Base-by-base conservation (phyloP, 1,284 basidiomycete genomes). In the Apiotrichum sp. region DNA sequence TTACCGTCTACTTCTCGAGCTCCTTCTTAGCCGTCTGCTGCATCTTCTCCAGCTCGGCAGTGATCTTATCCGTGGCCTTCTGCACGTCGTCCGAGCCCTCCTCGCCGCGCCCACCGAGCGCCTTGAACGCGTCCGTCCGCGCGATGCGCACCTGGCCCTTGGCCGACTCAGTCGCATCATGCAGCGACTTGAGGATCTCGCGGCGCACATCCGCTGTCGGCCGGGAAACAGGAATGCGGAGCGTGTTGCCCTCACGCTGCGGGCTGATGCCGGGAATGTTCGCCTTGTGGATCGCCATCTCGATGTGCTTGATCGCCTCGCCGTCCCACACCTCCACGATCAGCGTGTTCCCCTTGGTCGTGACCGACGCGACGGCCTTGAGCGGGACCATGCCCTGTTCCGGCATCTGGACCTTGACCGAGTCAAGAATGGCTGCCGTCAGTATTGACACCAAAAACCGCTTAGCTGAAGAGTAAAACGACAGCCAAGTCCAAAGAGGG, bases 191-290 rank as follows among this genome's bases (percentile, higher is more conserved):
- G 14, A 71, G 51, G 36, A 77, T 70, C 35, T 67, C 64, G 5
- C 58, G 50, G 13, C 75, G 68, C 51, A 69, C 65, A 22, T 72
- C 72, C 31, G 62, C 64, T 4, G 71, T 73, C 2, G 74, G 74
- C 44, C 70, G 70, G 35, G 61, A 54, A 7, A 77, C 63, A 2
- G 75, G 75, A 13, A 75, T 71, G 32, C 69, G 46, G 35, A 62
- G 71, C 3, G 64, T 63, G 14, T 57, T 63, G 1, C 63, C 66
- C 35, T 67, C 65, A 29, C 68, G 63, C 56, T 68, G 67, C 4
- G 74, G 73, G 29, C 65, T 67, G 47, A 77, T 64, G 11, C 75
- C 75, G 1, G 75, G 75, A 4, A 77, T 61, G 57, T 77, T 77
- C 45, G 75, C 71, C 45, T 65, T 62, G 56, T 73, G 67, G 11